Evolutionary conservation across 2,329 filamentous ascomycete species (phyloP).

Genomic region (Sporothrix inflata): DNA sequence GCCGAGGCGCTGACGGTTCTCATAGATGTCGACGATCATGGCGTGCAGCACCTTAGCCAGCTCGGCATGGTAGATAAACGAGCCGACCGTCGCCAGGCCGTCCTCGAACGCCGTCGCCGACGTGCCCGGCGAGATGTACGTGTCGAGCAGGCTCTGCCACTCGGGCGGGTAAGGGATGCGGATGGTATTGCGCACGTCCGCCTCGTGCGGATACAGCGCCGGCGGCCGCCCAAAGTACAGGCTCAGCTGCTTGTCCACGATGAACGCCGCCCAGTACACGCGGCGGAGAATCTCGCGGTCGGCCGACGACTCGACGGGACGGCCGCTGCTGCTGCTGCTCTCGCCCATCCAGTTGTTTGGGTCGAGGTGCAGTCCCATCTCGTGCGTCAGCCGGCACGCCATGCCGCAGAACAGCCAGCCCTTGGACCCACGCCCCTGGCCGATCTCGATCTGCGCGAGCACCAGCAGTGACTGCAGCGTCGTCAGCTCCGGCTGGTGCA

Average conservation of each 20-base stretch:
- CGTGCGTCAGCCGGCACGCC: conserved; percentile 55
- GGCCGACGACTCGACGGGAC: conserved; percentile 40
- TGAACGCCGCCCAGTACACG: conserved; percentile 56
- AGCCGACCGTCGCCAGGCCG: conserved; percentile 48
- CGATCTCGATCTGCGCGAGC: conserved; percentile 45
- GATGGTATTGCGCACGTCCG: conserved; percentile 54
- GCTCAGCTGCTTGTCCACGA: conserved; percentile 55
- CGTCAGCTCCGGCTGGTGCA: conserved; percentile 53
- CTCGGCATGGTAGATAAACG: conserved; percentile 53
- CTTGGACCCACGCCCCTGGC: conserved; percentile 51
- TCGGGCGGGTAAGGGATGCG: conserved; percentile 54
- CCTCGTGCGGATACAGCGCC: conserved; percentile 53
- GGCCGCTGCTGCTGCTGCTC: neutral
- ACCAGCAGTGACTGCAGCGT: conserved; percentile 36
- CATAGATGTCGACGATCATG: conserved; percentile 48
- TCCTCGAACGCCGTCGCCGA: conserved; percentile 53
- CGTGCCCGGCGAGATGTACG: conserved; percentile 50
- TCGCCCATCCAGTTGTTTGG: conserved; percentile 52
- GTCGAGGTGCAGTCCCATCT: conserved; percentile 57
- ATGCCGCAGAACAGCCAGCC: conserved; percentile 58
- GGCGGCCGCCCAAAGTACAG: conserved; percentile 56
- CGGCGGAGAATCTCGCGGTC: conserved; percentile 54
- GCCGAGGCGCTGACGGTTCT: too few relatives aligned
- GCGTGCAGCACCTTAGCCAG: conserved; percentile 53
- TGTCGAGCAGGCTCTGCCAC: conserved; percentile 52